Base-by-base conservation (phyloP, 495 filamentous ascomycete species). In the Lepraria neglecta region DNA sequence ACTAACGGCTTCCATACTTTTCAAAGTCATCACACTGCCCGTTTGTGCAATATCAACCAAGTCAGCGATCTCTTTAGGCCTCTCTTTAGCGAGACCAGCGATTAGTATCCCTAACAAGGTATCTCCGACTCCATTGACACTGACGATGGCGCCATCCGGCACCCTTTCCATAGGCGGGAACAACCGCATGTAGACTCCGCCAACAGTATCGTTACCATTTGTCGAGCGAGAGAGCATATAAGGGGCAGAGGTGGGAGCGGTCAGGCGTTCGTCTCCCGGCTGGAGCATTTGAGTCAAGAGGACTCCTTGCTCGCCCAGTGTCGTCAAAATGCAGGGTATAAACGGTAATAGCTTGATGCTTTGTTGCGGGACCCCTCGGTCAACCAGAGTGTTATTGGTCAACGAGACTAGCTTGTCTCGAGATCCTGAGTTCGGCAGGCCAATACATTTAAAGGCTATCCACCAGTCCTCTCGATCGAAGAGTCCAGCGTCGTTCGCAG, bases 91-190 rank as follows among this genome's bases (percentile, higher is more conserved):
- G 65, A 88, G 68, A 24, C 88, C 87, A 1, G 90, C 85, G 27
- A 95, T 74, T 38, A 95, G 45, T 17, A 89, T 87, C 4, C 92
- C 94, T 3, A 94, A 75, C 65, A 97, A 89, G 0, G 94, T 97
- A 74, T 98, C 94, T 6, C 94, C 94, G 0, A 90, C 91, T 0
- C 92, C 94, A 70, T 97, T 98, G 14, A 97, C 94, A 64, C 88
- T 92, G 14, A 92, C 85, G 5, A 95, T 77, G 33, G 90, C 82
- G 17, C 79, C 71, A 0, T 74, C 65, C 12, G 64, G 56, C 1
- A 96, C 75, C n/a, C 74, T 69, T 73, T 88, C 84, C 3, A 78
- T 80, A 15, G 87, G 77, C 0, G 86, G 81, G 72, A 90, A 94
- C 27, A 92, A 70, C 44, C 89, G 77, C 84, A 97, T 89, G 66